phyloP scores from a whole-genome alignment of 2,329 filamentous ascomycete species.

The Claviceps fusiformis region DNA sequence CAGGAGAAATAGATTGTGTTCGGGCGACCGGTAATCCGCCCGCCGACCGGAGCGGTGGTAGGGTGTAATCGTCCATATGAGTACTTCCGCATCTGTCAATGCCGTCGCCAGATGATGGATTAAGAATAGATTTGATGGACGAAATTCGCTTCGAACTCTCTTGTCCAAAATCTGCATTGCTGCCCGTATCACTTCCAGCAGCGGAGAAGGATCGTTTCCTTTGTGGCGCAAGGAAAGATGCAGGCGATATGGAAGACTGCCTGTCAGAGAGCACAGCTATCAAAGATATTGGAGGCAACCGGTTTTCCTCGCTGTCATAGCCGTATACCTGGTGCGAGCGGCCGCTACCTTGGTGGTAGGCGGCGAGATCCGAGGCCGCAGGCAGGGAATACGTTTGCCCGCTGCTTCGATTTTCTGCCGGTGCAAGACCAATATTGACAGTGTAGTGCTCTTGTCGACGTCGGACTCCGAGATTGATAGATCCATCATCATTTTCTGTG shows the following conservation, averaged over 20 bases:
- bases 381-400: slow-evolving; percentile 31
- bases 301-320: slow-evolving; percentile 41
- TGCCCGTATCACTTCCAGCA: slow-evolving; percentile 36
- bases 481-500: slow-evolving; percentile 48
- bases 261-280: slow-evolving; percentile 31
- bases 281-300: slow-evolving; percentile 41
- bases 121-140: slow-evolving; percentile 65
- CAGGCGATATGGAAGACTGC: slow-evolving; percentile 45
- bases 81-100: slow-evolving; percentile 19
- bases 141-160: slow-evolving; percentile 50
- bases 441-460: slow-evolving; percentile 29
- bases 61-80: slow-evolving; percentile 23
- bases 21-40: slow-evolving; percentile 8
- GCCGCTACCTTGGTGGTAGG: slow-evolving; percentile 35
- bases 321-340: slow-evolving; percentile 24
- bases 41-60: slow-evolving; percentile 30
- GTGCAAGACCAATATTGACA: slow-evolving; percentile 33
- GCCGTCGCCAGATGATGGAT: slow-evolving; percentile 31
- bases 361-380: slow-evolving; percentile 30
- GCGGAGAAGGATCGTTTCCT: slow-evolving; percentile 57
- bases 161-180: slow-evolving; percentile 23
- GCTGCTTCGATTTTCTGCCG: slow-evolving; percentile 25
- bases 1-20: slow-evolving; percentile 16
- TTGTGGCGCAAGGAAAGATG: slow-evolving; percentile 43
- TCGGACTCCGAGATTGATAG: slow-evolving; percentile 46